Conservation (phyloP, 2,329 filamentous ascomycete genomes). For the Fusarium concolor region DNA sequence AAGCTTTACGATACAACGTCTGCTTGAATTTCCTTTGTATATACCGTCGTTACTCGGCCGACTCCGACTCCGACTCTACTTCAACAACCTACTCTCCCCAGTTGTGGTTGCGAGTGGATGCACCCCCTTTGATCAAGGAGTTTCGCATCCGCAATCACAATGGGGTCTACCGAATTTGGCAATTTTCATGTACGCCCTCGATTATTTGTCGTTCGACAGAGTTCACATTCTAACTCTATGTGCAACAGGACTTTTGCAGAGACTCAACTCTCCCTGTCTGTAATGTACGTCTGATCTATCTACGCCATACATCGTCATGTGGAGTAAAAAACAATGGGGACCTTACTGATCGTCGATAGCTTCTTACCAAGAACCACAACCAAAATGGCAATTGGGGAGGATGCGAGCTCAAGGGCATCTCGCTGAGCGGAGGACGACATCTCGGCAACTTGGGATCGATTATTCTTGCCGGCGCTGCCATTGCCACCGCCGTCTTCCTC, state of each 20-base stretch:
- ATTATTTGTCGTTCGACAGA: slow-evolving; percentile 6
- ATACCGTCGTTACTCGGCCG: slow-evolving; percentile 16
- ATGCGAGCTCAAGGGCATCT: slow-evolving; percentile 81
- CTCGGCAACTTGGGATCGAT: slow-evolving; percentile 95
- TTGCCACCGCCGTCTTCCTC: slow-evolving; percentile 74
- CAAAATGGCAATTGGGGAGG: slow-evolving; percentile 72
- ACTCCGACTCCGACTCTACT: slow-evolving; percentile 18
- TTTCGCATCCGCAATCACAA: slow-evolving; percentile 53
- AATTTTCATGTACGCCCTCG: slow-evolving; percentile 65
- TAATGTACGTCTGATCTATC: slow-evolving; percentile 71
- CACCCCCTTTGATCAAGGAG: slow-evolving; percentile 41
- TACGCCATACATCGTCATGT: slow-evolving; percentile 19
- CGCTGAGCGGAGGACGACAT: slow-evolving; percentile 71
- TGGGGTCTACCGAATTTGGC: slow-evolving; percentile 72
- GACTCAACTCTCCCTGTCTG: slow-evolving; percentile 86
- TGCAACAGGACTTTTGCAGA: slow-evolving; percentile 78
- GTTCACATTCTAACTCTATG: slow-evolving; percentile 39
- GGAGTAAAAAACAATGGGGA: slow-evolving; percentile 36
- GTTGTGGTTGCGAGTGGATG: slow-evolving; percentile 47
- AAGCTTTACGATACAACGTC: slow-evolving; percentile 10
- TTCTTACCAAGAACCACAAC: slow-evolving; percentile 70
- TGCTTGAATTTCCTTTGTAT: slow-evolving; percentile 17
- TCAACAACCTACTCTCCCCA: slow-evolving; percentile 17
- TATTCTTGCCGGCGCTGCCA: slow-evolving; percentile 81
- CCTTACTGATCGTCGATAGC: slow-evolving; percentile 44